These are phyloP conservation scores for Picochlorum sp. DNA, from an alignment of 139 green algal genomes.

Conservation along the genomic window DNA sequence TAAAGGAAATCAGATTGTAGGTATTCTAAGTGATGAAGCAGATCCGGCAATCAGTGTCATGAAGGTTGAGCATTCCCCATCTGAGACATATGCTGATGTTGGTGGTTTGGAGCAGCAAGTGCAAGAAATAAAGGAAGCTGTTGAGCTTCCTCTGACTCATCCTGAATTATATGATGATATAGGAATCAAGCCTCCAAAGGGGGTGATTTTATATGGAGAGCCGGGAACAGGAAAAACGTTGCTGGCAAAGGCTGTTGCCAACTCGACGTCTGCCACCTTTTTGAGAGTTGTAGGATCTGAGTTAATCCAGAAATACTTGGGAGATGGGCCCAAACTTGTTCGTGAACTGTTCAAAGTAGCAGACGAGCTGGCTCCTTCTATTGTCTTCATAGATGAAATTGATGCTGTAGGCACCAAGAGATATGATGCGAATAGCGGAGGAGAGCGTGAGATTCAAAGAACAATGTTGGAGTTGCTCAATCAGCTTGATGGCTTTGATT, in stretches of 20 bases:
- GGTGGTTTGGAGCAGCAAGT: constrained; percentile 38
- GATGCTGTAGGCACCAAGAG: constrained; percentile 97
- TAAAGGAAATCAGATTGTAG: constrained; percentile 89
- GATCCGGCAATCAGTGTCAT: constrained; percentile 99
- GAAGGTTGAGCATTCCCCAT: constrained; percentile 97
- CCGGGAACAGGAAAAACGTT: constrained; percentile 96
- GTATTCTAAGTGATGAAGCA: constrained; percentile 92
- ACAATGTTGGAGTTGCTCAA: constrained; percentile 99
- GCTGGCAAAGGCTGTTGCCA: constrained; percentile 95
- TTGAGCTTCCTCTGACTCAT: constrained; percentile 97
- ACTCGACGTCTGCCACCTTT: constrained; percentile 93
- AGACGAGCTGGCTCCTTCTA: constrained; percentile 88
- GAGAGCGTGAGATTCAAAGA: constrained; percentile 95
- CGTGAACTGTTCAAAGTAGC: constrained; percentile 94
- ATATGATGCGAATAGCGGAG: constrained; percentile 86
- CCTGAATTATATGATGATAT: constrained; percentile 99
- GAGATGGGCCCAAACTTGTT: constrained; percentile 97
- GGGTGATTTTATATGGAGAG: constrained; percentile 97
- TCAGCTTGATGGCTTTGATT: constrained; percentile 96
- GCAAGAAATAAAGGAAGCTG: constrained; percentile 99
- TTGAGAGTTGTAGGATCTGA: constrained; percentile 91
- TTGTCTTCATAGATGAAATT: constrained; percentile 99
- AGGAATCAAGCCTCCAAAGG: constrained; percentile 98
- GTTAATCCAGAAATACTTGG: constrained; percentile 98
- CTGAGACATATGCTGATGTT: constrained; percentile 93